A percentile compares a stretch with the other conserved stretches of the same genome.
phyloP scores from a whole-genome alignment of 2,329 filamentous ascomycete genomes.

The Hymenoscyphus albidus region DNA sequence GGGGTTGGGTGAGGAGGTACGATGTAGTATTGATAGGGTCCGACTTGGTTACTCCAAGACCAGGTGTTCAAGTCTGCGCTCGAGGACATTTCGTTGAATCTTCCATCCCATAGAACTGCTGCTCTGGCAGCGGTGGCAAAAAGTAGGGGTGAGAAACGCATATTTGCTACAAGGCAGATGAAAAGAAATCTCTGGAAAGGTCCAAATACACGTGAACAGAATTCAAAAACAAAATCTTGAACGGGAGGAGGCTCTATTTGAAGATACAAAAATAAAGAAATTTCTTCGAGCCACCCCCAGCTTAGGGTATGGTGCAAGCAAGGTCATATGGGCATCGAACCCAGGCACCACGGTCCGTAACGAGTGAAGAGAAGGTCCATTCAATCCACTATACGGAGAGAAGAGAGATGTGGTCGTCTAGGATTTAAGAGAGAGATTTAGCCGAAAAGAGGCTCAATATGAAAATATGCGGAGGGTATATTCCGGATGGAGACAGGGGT shows the following conservation, averaged over 20 bases:
- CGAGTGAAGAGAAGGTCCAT: neutral
- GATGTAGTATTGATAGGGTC: slow-evolving; percentile 73
- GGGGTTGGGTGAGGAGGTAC: slow-evolving; percentile 10
- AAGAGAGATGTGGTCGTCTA: slow-evolving; percentile 1
- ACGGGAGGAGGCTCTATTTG: neutral
- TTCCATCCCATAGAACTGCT: slow-evolving; percentile 60
- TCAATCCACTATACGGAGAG: slow-evolving; percentile 5
- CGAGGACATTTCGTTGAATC: slow-evolving; percentile 57
- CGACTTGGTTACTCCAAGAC: slow-evolving; percentile 66
- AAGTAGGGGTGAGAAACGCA: slow-evolving; percentile 28
- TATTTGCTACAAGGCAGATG: slow-evolving; percentile 12
- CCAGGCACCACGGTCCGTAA: slow-evolving; percentile 10
- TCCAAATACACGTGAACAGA: neutral
- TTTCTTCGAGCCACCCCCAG: neutral
- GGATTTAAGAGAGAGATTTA: slow-evolving; percentile 4
- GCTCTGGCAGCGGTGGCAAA: slow-evolving; percentile 22
- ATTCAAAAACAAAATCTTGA: neutral
- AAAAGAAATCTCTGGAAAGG: neutral
- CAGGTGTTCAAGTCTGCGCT: slow-evolving; percentile 55
- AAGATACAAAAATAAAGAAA: slow-evolving; percentile 4
- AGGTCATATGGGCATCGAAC: slow-evolving; percentile 10
- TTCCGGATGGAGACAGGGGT: slow-evolving; percentile 8
- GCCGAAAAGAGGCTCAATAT: slow-evolving; percentile 11
- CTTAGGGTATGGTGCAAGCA: neutral
- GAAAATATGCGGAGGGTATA: slow-evolving; percentile 11